phyloP scores from a whole-genome alignment of 2,329 filamentous ascomycete genomes.

The Blastomyces parvus region DNA sequence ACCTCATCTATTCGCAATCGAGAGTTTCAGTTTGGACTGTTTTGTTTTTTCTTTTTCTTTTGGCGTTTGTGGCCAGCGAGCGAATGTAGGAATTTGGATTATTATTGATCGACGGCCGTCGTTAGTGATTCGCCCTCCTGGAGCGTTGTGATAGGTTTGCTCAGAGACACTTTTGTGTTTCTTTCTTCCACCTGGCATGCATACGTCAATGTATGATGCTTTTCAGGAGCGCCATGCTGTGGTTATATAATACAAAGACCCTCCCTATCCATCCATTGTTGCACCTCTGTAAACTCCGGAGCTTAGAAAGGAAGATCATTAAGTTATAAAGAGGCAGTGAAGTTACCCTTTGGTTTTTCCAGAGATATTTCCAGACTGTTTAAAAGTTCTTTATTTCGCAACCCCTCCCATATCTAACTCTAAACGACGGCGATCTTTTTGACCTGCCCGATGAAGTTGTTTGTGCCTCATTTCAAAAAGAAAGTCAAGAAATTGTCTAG shows the following conservation, averaged over 20 bases:
- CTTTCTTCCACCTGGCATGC: background rate
- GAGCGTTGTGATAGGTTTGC: background rate
- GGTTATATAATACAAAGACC: background rate
- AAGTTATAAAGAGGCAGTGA: background rate
- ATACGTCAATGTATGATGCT: background rate
- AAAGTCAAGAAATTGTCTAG: conserved; percentile 7
- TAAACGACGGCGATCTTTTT: conserved; percentile 12
- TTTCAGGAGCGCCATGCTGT: background rate
- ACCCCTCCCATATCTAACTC: conserved; percentile 1
- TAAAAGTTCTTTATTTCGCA: background rate
- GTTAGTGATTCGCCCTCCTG: background rate
- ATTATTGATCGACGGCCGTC: background rate
- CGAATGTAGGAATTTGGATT: background rate
- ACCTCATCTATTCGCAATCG: background rate
- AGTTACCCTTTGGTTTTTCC: background rate
- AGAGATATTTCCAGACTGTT: background rate
- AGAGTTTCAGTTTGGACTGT: conserved; percentile 6
- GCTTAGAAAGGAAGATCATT: background rate
- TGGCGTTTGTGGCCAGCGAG: background rate
- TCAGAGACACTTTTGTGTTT: background rate
- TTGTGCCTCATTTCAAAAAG: conserved; percentile 5
- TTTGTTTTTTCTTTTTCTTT: conserved; percentile 7
- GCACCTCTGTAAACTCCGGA: background rate
- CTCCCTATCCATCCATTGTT: background rate
- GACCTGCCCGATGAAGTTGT: conserved; percentile 8